Evolutionary conservation across 1,284 basidiomycete species (phyloP), one percentile per base, ranked within the genome.

Genomic region (Earliella scabrosa): DNA sequence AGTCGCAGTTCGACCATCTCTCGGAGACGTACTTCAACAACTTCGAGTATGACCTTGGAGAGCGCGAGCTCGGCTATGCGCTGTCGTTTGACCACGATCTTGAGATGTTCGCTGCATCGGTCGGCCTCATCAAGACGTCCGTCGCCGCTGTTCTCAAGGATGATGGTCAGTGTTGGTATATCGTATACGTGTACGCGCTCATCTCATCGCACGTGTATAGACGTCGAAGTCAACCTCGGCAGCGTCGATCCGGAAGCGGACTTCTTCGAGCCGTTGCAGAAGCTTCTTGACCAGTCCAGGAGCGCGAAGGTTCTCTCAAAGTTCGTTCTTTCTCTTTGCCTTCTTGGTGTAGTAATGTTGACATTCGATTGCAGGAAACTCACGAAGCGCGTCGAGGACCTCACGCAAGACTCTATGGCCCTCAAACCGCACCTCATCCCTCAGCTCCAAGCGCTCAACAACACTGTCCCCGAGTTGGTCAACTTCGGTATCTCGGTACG

Each of bases 1-100:
- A 95, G 59, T 87, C 90, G 0, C 93, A 97, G 68, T 94, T 96
- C 64, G 92, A 95, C 59, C 95, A 97, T 70, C 80, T 97, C 8
- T 85, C 90, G 0, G 93, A 94, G 65, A 86, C 90, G 1, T 90
- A 94, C 70, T 93, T 97, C 67, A 79, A 80, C 59, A 85, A 84
- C 24, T 90, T 88, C 58, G 87, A 91, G n/a, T 83, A 87, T 45
- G 95, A 97, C 70, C 73, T 95, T 9, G 93, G 87, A 11, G 95
- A 98, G 75, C 83, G 90, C 26, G 93, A 97, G 71, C 77, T 95
- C n/a, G 92, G 92, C 5, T 87, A 90, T 66, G 85, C 90, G 1
- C 74, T 87, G 40, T 83, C 86, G 14, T 87, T 96, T 64, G 95
- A 98, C 67, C 82, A 88, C 60, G 95, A 98, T 72, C 79, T 98